These are phyloP conservation scores for Claviceps capensis DNA, from an alignment of 2,329 filamentous ascomycete species.

Conservation along the genomic window DNA sequence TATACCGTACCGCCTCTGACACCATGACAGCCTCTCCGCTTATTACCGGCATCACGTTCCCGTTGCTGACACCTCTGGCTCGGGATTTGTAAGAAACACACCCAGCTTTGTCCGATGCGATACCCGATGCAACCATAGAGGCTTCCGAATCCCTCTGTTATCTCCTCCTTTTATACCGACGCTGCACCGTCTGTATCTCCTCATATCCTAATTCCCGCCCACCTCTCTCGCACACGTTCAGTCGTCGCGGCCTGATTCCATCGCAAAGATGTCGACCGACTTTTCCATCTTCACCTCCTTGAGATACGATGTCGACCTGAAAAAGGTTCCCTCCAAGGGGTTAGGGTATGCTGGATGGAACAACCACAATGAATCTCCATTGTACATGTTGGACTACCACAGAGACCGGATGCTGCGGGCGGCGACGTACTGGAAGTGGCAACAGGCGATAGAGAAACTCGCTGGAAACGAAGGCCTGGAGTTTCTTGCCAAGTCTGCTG, in stretches of 20 bases:
- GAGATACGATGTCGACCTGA: slow-evolving; percentile 52
- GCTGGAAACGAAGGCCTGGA: slow-evolving; percentile 31
- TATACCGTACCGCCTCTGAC: neutral
- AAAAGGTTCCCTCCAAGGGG: slow-evolving; percentile 24
- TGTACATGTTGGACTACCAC: slow-evolving; percentile 72
- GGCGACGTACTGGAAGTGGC: slow-evolving; percentile 43
- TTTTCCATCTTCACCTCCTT: slow-evolving; percentile 59
- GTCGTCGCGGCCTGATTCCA: neutral
- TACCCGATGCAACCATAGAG: too few relatives aligned
- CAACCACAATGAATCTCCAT: slow-evolving; percentile 39
- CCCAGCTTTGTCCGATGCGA: too few relatives aligned
- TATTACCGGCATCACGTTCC: neutral
- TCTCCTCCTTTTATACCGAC: too few relatives aligned
- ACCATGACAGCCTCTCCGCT: neutral
- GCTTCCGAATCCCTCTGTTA: too few relatives aligned
- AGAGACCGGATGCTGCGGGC: slow-evolving; percentile 61
- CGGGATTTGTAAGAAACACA: too few relatives aligned
- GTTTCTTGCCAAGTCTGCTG: slow-evolving; percentile 19
- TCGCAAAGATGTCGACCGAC: slow-evolving; percentile 19
- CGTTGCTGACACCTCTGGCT: too few relatives aligned
- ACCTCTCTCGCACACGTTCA: neutral
- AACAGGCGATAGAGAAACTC: slow-evolving; percentile 28
- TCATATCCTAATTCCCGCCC: too few relatives aligned
- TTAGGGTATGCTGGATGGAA: slow-evolving; percentile 37
- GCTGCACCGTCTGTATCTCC: too few relatives aligned